Conservation (phyloP, 2,329 filamentous ascomycete genomes). For the Neopestalotiopsis clavispora region DNA sequence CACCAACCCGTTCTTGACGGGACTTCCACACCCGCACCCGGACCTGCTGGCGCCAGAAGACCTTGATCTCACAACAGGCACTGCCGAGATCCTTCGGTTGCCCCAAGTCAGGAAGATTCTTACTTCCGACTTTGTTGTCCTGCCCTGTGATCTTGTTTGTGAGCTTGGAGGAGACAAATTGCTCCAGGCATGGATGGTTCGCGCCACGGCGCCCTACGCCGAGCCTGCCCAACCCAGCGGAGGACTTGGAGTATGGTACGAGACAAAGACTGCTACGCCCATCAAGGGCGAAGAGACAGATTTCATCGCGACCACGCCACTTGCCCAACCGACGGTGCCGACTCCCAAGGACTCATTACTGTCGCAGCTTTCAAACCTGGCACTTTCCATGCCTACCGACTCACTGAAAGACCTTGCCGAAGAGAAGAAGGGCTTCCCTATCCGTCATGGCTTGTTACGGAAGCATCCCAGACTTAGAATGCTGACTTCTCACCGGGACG, state of each 20-base stretch:
- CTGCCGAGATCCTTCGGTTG: constrained; percentile 84
- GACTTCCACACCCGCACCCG: constrained; percentile 73
- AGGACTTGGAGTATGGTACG: constrained; percentile 88
- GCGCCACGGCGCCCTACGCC: constrained; percentile 67
- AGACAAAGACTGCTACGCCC: constrained; percentile 75
- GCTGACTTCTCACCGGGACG: constrained; percentile 84
- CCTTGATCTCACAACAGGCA: constrained; percentile 84
- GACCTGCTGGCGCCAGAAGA: constrained; percentile 77
- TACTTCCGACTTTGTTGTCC: constrained; percentile 83
- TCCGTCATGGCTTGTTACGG: constrained; percentile 77
- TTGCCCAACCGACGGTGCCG: constrained; percentile 62
- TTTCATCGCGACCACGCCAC: constrained; percentile 79
- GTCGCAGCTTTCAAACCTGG: constrained; percentile 74
- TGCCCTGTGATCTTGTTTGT: constrained; percentile 93
- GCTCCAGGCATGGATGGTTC: constrained; percentile 90
- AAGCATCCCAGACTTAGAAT: constrained; percentile 79
- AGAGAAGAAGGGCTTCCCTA: constrained; percentile 72
- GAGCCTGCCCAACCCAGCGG: constrained; percentile 62
- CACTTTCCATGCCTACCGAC: constrained; percentile 87
- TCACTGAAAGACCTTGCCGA: constrained; percentile 84
- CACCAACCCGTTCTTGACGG: constrained; percentile 78
- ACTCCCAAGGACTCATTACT: constrained; percentile 69
- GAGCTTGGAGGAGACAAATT: constrained; percentile 84
- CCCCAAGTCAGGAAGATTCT: constrained; percentile 81
- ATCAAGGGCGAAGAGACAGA: constrained; percentile 93